Base-by-base conservation (phyloP, 148 eudicot species). In the Vaccinium corymbosum region DNA sequence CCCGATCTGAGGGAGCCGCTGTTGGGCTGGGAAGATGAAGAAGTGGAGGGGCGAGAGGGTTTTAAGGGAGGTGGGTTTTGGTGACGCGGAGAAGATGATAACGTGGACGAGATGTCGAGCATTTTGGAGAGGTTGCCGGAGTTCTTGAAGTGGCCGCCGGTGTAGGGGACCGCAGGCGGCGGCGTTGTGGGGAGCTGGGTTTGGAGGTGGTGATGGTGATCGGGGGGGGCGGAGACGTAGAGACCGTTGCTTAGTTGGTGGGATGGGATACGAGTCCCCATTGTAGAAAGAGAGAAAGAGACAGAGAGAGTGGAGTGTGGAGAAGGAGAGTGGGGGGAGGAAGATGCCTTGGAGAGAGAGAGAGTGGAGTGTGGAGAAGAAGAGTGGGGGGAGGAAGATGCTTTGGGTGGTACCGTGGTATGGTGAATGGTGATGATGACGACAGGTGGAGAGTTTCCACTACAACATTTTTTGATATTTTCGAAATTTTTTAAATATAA, bases 181-280 rank as follows among this genome's bases (percentile, higher is more conserved):
- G 87, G 82, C 82, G 88, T 79, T 53, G 96, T 85, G 0, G 98
- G 94, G 2, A 83, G 83, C 22, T 92, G 92, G 3, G 88, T 88
- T 19, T 84, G 88, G 84, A 56, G 91, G 35, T 66, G 72, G 46
- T 78, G 79, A 9, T 52, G 55, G 46, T 76, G 77, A 9, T 90
- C 94, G 82, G 94, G 94, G 5, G 90, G 93, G 42, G 98, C 98
- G 75, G 98, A 95, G 13, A 95, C 98, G 85, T 85, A 87, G 38
- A 95, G 94, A 3, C 98, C 98, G 82, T 87, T 90, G 89, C 94
- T 93, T 46, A 93, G 95, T 91, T 95, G 89, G 87, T 95, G 98
- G 7, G 98, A 92, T 13, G 90, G 94, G 64, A 92, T 92, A 38
- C 94, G 86, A 55, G 87, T 76, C 1, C 91, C 90, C 95, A 93